Evolutionary conservation across 2,329 filamentous ascomycete species (phyloP).

Genomic region (Alternaria postmessia): DNA sequence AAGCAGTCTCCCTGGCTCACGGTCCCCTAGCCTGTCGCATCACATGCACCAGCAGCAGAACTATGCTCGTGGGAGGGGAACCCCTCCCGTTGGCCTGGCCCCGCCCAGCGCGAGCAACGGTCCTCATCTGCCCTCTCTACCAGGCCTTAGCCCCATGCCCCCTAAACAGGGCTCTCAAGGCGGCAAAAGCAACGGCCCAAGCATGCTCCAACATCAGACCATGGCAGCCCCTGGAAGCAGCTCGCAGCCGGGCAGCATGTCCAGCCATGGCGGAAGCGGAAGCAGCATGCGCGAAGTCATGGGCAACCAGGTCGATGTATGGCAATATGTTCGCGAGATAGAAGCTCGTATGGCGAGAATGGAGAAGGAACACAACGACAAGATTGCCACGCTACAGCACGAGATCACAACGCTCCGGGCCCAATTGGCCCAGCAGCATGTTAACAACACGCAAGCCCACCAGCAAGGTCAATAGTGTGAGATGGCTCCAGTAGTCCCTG

Average conservation of each 20-base stretch:
- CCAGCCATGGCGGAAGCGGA: constrained; percentile 64
- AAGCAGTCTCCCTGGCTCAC: constrained; percentile 60
- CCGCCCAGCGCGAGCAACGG: constrained; percentile 53
- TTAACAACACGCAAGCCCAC: constrained; percentile 34
- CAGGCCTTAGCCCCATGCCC: constrained; percentile 51
- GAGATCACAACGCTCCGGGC: constrained; percentile 53
- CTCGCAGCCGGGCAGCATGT: constrained; percentile 61
- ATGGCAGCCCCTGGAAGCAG: constrained; percentile 48
- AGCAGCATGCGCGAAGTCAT: constrained; percentile 74
- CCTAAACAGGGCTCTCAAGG: constrained; percentile 42
- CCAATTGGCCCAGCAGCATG: constrained; percentile 48
- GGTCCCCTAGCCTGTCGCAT: constrained; percentile 71
- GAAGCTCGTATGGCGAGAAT: constrained; percentile 62
- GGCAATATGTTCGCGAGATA: constrained; percentile 75
- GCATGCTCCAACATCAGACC: constrained; percentile 54
- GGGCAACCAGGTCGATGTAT: constrained; percentile 65
- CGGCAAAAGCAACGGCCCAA: constrained; percentile 44
- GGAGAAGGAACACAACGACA: constrained; percentile 58
- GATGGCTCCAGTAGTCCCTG: not conserved
- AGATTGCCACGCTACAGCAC: constrained; percentile 55
- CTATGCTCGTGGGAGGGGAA: constrained; percentile 63
- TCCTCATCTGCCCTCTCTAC: constrained; percentile 54
- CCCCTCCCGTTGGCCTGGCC: constrained; percentile 58
- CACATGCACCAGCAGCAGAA: constrained; percentile 73
- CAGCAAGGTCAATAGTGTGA: constrained; percentile 22